phyloP scores from a whole-genome alignment of 2,329 filamentous ascomycete species.

The Pestalotiopsis sp. region DNA sequence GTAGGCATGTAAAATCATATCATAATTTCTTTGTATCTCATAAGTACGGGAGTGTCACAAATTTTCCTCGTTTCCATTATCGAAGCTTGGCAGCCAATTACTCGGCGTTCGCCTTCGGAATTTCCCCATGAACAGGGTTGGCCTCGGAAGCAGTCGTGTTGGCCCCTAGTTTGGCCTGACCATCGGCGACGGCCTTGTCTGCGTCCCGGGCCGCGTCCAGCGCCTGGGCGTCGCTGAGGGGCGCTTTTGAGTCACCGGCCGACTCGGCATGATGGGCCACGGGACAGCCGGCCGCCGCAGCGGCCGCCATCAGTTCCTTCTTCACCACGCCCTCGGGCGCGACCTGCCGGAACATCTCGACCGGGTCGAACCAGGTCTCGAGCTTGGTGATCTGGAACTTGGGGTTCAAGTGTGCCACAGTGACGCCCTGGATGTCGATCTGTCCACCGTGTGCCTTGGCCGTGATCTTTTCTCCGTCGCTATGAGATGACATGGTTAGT shows the following conservation, averaged over 20 bases:
- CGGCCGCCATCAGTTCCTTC: constrained; percentile 1
- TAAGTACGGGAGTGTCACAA: background rate
- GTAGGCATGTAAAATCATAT: background rate
- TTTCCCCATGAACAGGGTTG: background rate
- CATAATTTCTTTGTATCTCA: background rate
- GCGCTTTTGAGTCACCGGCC: background rate
- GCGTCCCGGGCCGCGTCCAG: background rate
- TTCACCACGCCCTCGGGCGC: constrained; percentile 5
- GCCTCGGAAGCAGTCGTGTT: background rate
- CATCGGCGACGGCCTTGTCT: constrained; percentile 5
- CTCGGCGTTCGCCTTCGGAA: constrained; percentile 8
- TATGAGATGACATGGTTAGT: background rate
- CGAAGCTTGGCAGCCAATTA: background rate
- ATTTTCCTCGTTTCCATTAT: background rate
- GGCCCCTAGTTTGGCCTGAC: background rate
- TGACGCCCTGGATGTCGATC: constrained; percentile 12
- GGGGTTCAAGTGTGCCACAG: constrained; percentile 1
- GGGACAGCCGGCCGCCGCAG: constrained; percentile 5
- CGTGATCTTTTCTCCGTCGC: constrained; percentile 12
- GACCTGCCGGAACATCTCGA: constrained; percentile 12
- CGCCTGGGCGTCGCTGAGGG: background rate
- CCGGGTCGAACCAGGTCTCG: constrained; percentile 13
- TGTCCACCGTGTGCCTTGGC: constrained; percentile 10
- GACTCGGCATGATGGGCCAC: background rate
- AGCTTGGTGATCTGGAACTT: constrained; percentile 13